These are phyloP conservation scores for Lachnellula hyalina DNA, from an alignment of 2,329 filamentous ascomycete species.

Conservation along the genomic window DNA sequence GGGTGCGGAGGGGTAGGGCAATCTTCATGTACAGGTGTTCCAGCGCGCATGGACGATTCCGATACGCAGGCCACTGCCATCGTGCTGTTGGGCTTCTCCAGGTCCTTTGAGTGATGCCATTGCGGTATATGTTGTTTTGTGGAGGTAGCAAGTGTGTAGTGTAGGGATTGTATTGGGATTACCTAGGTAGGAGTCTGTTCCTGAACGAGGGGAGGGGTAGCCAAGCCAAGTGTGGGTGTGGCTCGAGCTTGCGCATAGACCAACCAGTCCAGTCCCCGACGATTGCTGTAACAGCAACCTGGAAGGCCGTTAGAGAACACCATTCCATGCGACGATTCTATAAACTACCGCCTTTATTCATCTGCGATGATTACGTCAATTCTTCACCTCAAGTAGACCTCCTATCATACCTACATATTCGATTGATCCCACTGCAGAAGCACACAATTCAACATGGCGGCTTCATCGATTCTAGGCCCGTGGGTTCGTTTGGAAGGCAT, in stretches of 20 bases:
- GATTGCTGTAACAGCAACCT: not conserved
- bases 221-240: not conserved
- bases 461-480: conserved; percentile 35
- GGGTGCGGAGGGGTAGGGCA: conserved; percentile 7
- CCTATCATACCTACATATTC: too few species aligned
- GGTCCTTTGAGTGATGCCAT: conserved; percentile 50
- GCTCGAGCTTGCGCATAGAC: not conserved
- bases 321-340: too few species aligned
- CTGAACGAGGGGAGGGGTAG: too few species aligned
- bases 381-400: too few species aligned
- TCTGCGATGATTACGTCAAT: too few species aligned
- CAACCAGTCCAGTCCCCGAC: not conserved
- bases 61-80: conserved; percentile 74
- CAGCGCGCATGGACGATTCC: conserved; percentile 95
- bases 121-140: not conserved
- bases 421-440: too few species aligned
- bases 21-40: conserved; percentile 52
- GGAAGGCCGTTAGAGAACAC: too few species aligned
- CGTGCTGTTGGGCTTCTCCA: conserved; percentile 54
- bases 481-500: conserved; percentile 52
- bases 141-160: not conserved
- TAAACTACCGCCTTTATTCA: too few species aligned
- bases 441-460: not conserved
- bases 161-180: not conserved
- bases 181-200: not conserved